phyloP scores from a whole-genome alignment of 805 yeast species.

The Babjeviella inositovora region DNA sequence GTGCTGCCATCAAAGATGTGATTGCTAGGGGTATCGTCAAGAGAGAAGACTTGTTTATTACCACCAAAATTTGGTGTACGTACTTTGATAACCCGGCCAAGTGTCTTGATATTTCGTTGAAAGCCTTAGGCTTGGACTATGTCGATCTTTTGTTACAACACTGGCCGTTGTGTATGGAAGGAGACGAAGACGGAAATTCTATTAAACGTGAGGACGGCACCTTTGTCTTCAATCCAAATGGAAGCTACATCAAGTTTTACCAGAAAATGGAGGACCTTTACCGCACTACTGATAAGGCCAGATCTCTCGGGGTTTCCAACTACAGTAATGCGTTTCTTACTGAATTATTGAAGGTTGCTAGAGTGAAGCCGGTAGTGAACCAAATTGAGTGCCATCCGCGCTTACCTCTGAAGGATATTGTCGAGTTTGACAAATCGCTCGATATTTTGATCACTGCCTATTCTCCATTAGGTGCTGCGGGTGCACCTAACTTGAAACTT shows the following conservation, averaged over 20 bases:
- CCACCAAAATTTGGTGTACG: slow-evolving; percentile 4
- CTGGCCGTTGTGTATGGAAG: slow-evolving; percentile 14
- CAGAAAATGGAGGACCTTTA: slow-evolving; percentile 12
- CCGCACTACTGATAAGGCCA: slow-evolving; percentile 15
- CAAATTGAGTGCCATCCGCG: slow-evolving; percentile 33
- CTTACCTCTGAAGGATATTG: slow-evolving; percentile 20
- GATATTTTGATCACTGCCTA: slow-evolving; percentile 31
- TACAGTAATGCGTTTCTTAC: slow-evolving; percentile 20
- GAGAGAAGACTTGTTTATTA: slow-evolving; percentile 4
- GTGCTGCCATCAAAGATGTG: slow-evolving; percentile 14
- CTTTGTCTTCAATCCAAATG: slow-evolving; percentile 15
- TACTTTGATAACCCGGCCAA: slow-evolving; percentile 14
- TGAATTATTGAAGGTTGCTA: slow-evolving; percentile 22
- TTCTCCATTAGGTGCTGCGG: slow-evolving; percentile 48
- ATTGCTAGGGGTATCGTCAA: slow-evolving; percentile 17
- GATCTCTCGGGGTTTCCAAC: slow-evolving; percentile 45
- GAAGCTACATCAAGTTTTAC: slow-evolving; percentile 14
- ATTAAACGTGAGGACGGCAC: slow-evolving; percentile 17
- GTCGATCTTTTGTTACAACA: slow-evolving; percentile 21
- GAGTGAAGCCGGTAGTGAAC: slow-evolving; percentile 33
- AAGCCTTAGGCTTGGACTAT: slow-evolving; percentile 17
- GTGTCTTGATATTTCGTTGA: slow-evolving; percentile 16
- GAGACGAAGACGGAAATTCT: slow-evolving; percentile 5
- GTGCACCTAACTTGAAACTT: slow-evolving; percentile 45
- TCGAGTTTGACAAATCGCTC: slow-evolving; percentile 16